Evolutionary conservation across 805 yeast species (phyloP).

Genomic region (Spathaspora boniae): DNA sequence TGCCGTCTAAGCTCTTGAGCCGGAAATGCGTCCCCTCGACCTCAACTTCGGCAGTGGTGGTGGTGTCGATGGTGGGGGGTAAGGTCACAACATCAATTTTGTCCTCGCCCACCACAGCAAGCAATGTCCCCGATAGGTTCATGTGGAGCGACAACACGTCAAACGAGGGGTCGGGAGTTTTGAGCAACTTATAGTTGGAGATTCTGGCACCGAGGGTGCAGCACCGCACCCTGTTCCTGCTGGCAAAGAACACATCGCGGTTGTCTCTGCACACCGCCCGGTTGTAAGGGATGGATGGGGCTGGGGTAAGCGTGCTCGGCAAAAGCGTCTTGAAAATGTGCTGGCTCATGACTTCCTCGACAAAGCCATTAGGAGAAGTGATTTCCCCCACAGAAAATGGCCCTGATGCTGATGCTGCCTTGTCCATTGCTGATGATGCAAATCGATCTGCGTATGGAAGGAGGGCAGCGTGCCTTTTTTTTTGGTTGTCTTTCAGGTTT

Average conservation of each 20-base stretch:
- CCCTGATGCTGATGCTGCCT: background rate
- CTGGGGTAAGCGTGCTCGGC: too few relatives aligned
- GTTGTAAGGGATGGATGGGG: background rate
- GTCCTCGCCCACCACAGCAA: slow-evolving; percentile 38
- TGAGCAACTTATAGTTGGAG: slow-evolving; percentile 19
- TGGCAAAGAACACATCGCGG: slow-evolving; percentile 29
- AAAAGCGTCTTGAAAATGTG: too few relatives aligned
- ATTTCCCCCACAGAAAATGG: background rate
- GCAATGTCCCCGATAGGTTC: slow-evolving; percentile 38
- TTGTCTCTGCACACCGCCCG: slow-evolving; percentile 15
- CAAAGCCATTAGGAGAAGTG: too few relatives aligned
- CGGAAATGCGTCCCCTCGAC: slow-evolving; percentile 10
- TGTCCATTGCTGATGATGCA: background rate
- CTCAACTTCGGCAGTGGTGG: background rate
- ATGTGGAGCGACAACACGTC: slow-evolving; percentile 30
- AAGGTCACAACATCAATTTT: slow-evolving; percentile 26
- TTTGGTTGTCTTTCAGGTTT: background rate
- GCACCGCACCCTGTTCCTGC: slow-evolving; percentile 28
- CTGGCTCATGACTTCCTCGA: too few relatives aligned
- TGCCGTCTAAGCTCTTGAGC: slow-evolving; percentile 13
- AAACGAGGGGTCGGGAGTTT: slow-evolving; percentile 9
- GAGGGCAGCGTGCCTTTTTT: background rate
- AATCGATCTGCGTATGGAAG: background rate
- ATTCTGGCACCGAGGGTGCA: slow-evolving; percentile 20
- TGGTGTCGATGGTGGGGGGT: slow-evolving; percentile 16